Base-by-base conservation (phyloP, 2,329 filamentous ascomycete species). In the Fusarium poae region DNA sequence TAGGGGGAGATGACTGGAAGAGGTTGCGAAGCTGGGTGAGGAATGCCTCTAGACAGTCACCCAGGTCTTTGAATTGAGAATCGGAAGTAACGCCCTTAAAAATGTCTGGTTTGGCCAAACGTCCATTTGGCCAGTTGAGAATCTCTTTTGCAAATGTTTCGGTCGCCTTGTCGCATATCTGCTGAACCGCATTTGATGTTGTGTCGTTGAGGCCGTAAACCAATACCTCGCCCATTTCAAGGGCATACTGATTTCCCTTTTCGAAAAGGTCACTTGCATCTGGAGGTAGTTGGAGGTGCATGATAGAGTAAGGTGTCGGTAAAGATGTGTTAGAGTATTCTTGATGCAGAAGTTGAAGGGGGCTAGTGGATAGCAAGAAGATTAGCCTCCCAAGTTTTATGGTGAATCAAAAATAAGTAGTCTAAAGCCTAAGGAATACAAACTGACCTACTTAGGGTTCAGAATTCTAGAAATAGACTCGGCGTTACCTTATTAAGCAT, bases 41-140 rank as follows among this genome's bases (percentile, higher is more conserved):
- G 3, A 42, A 58, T 16, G 0, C 18, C 2, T 10, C 1, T 6
- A 15, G 3, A 8, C 34, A 46, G 1, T 29, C n/a, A 2, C 11
- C 16, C 0, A 30, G 2, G 0, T 4, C 1, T 10, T 8, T 15
- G 0, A 37, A 4, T 0, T 21, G 13, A 0, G 2, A 3, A 6
- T 20, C 2, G 0, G 1, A 1, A 4, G 4, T 23, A 3, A 12
- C 15, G 2, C 25, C 4, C 11, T 20, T 46, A 12, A 57, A 49
- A 1, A 49, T 25, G 0, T 35, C 10, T 0, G 43, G 53, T 1
- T 57, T 60, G 0, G 2, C 27, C 0, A 30, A 16, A 23, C 42
- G 23, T 1, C 23, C 42, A 2, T 30, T 15, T 2, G 49, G 30
- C 49, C 37, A 44, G 16, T 57, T 21, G 3, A 60, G n/a, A 5